Evolutionary conservation across 2,329 filamentous ascomycete species (phyloP).

Genomic region (Ilyonectria mors-panacis): DNA sequence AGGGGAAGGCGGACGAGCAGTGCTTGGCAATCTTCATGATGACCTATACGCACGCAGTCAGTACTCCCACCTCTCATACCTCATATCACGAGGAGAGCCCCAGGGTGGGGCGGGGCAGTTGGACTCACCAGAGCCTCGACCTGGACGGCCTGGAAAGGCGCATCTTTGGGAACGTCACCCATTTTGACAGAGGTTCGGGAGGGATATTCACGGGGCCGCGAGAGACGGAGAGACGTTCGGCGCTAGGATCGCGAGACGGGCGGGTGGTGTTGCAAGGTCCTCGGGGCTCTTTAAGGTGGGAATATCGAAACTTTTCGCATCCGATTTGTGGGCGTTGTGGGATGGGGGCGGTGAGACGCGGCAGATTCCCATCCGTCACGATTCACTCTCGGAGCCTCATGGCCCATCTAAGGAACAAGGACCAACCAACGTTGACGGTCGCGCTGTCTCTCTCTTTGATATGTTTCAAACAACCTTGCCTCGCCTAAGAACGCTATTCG

Average conservation of each 20-base stretch:
- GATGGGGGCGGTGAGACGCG: conserved; percentile 55
- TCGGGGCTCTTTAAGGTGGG: conserved; percentile 51
- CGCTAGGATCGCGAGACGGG: conserved; percentile 46
- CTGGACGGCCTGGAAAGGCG: conserved; percentile 88
- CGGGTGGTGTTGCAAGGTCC: conserved; percentile 48
- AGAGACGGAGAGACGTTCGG: conserved; percentile 43
- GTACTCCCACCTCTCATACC: conserved; percentile 40
- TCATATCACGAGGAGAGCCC: conserved; percentile 43
- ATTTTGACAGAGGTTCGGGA: conserved; percentile 60
- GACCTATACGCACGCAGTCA: conserved; percentile 69
- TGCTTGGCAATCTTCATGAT: conserved; percentile 99
- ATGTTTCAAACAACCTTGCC: neutral
- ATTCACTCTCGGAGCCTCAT: conserved; percentile 19
- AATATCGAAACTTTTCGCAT: conserved; percentile 62
- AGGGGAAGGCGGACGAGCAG: conserved; percentile 89
- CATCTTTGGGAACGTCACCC: conserved; percentile 75
- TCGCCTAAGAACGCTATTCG: neutral
- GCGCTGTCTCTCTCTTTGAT: neutral
- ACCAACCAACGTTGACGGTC: neutral
- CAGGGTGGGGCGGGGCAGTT: conserved; percentile 57
- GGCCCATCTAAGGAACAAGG: neutral
- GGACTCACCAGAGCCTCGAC: conserved; percentile 90
- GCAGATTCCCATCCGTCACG: conserved; percentile 50
- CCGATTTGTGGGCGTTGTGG: conserved; percentile 63
- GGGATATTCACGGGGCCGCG: conserved; percentile 44